phyloP scores from a whole-genome alignment of 2,329 filamentous ascomycete species.

The Aspergillus neotritici region DNA sequence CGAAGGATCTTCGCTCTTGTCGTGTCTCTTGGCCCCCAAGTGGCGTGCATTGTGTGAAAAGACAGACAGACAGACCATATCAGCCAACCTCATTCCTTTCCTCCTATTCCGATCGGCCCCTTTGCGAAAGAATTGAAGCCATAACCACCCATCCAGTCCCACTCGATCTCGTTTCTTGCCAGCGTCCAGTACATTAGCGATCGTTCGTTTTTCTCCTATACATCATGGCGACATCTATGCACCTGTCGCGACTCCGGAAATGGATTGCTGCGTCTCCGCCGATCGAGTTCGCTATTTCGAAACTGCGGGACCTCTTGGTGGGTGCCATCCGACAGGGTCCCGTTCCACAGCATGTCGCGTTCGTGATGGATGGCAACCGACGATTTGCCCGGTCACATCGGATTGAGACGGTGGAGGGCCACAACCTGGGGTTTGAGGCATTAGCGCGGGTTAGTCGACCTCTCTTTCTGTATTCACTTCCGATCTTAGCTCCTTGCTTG shows the following conservation, averaged over 20 bases:
- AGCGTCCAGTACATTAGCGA: no score
- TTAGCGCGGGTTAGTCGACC: constrained; percentile 67
- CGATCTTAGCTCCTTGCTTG: not conserved
- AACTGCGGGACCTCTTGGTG: constrained; percentile 77
- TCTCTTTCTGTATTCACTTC: constrained; percentile 3
- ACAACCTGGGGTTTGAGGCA: constrained; percentile 92
- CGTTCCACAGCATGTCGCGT: constrained; percentile 92
- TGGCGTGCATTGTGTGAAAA: not conserved
- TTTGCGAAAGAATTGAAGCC: not conserved
- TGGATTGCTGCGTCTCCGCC: constrained; percentile 87
- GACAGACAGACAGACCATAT: not conserved
- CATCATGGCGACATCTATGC: constrained; percentile 47
- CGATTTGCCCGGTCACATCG: constrained; percentile 84
- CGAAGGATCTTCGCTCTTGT: constrained; percentile 5
- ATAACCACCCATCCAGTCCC: no score
- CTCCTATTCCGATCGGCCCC: not conserved
- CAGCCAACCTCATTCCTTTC: not conserved
- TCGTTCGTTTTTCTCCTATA: not conserved
- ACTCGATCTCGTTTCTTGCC: no score
- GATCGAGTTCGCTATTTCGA: constrained; percentile 78
- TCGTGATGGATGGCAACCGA: constrained; percentile 98
- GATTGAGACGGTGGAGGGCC: constrained; percentile 94
- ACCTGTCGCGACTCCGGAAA: constrained; percentile 57
- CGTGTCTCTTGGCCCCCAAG: constrained; percentile 3
- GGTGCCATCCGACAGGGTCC: constrained; percentile 84